Percentiles rank a stretch among this genome's conserved stretches.
Evolutionary conservation across 2,329 filamentous ascomycete genomes (phyloP).

Genomic region (Aspergillus costaricaensis): DNA sequence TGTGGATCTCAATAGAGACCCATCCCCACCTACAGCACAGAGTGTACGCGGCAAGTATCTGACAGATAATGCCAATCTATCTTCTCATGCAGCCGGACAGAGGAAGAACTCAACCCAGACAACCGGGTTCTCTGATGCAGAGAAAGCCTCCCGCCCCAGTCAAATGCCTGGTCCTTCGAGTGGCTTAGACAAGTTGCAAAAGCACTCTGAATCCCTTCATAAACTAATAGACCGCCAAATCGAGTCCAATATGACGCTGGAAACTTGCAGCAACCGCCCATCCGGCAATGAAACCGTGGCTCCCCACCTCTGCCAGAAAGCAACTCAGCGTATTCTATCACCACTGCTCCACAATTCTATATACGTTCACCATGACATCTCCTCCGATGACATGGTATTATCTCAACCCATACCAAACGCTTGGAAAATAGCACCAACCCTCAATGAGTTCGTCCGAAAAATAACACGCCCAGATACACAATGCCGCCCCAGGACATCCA

Average conservation of each 20-base stretch:
- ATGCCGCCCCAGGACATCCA: neutral
- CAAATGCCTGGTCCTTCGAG: neutral
- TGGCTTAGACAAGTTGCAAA: neutral
- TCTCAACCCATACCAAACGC: neutral
- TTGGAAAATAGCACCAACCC: neutral
- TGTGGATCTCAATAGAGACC: slow-evolving; percentile 19
- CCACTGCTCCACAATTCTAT: neutral
- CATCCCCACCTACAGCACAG: neutral
- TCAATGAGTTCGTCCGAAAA: slow-evolving; percentile 7
- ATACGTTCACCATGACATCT: neutral
- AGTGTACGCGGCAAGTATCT: slow-evolving; percentile 13
- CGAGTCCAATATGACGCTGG: neutral
- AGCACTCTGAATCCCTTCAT: neutral
- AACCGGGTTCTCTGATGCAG: neutral
- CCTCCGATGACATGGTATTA: neutral
- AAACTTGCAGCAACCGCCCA: neutral
- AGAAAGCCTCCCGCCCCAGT: neutral
- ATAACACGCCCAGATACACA: neutral
- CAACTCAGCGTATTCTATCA: neutral
- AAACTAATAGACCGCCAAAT: neutral
- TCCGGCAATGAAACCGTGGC: too few species aligned
- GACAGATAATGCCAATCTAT: slow-evolving; percentile 26
- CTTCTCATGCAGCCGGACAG: slow-evolving; percentile 17
- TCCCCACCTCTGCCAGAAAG: neutral
- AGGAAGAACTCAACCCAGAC: slow-evolving; percentile 1